Evolutionary conservation across 169 alveolate genomes (phyloP).

Genomic region (Plasmodium gonderi): DNA sequence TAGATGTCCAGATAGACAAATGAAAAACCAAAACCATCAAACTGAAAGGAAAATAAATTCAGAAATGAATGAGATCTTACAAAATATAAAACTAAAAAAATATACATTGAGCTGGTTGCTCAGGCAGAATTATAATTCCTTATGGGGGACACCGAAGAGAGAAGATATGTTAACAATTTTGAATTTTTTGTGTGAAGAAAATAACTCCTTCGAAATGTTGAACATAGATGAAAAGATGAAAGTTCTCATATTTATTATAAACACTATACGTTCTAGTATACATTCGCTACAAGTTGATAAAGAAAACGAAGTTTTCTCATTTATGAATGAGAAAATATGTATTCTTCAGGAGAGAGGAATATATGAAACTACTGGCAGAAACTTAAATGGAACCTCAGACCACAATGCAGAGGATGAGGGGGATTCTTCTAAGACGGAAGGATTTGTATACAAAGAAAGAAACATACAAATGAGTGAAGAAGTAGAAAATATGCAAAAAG

Average conservation of each 20-base stretch:
- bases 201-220: conserved; percentile 21
- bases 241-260: neutral
- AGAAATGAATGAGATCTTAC: neutral
- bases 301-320: neutral
- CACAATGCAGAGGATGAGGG: no score
- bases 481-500: neutral
- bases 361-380: neutral
- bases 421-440: neutral
- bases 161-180: conserved; percentile 1
- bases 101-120: conserved; percentile 18
- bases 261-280: conserved; percentile 11
- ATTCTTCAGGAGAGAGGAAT: neutral
- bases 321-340: neutral
- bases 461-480: neutral
- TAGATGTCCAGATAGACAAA: no score
- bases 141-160: neutral
- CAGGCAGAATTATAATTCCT: neutral
- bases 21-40: neutral
- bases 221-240: conserved; percentile 6
- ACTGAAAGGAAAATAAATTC: neutral
- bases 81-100: neutral
- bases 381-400: neutral
- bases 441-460: neutral
- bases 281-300: neutral
- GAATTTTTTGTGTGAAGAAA: conserved; percentile 10